Evolutionary conservation across 2,329 filamentous ascomycete genomes (phyloP), one percentile per base, ranked within the genome.

Genomic region (Trichoderma endophyticum): DNA sequence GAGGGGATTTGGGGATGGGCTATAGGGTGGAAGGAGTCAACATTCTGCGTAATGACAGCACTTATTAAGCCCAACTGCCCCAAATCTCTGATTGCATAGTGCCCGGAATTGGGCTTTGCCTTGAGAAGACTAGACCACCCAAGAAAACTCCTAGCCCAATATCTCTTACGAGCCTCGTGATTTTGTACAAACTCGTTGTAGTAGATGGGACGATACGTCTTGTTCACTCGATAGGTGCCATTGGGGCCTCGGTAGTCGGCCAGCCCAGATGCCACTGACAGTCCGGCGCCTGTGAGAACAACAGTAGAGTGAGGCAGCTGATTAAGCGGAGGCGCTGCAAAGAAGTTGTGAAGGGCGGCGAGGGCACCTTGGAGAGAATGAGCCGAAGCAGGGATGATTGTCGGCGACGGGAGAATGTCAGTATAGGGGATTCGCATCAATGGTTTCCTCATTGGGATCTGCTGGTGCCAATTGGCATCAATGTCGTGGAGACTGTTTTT

Each of bases 111-210:
- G 14, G 95, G 95, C 72, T 84, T 84, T n/a, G 94, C 93, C 73
- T 89, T 91, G 78, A 92, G 84, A 75, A 98, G 84, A 59, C 89
- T 94, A 4, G 93, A 91, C 95, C 95, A 98, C 48, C 96, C 96
- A 24, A 99, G 84, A 81, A 97, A 99, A 79, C 93, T 97, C 63
- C 96, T 86, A 1, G 96, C 95, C 96, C 96, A 99, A 80, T 99
- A 99, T 73, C 96, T 86, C 82, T 98, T 96, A 75, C 96, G 86
- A 14, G 93, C 90, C 80, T 95, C 93, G 82, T 98, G 95, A 75
- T 85, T 92, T 61, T 87, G 84, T 57, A 94, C 82, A 78, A 98
- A 99, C 80, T 99, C 96, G 80, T 94, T 90, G 81, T 93, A 95
- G 83, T 97, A 99, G 75, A 97, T 97, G 36, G 95, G 96, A 2